Evolutionary conservation across 1,139 yeast species (phyloP).

Genomic region (Yamadazyma diospyri): DNA sequence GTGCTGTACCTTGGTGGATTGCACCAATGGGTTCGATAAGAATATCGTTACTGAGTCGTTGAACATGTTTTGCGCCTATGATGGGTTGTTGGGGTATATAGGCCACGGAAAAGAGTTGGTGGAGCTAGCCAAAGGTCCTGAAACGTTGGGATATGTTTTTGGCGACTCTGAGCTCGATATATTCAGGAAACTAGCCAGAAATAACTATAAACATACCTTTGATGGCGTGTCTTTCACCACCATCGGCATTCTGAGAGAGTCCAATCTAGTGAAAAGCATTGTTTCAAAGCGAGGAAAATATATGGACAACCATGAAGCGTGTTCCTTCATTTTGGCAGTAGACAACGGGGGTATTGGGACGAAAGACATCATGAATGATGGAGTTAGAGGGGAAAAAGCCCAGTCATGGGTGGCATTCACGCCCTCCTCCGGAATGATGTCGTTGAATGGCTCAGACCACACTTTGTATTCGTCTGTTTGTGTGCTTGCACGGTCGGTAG

Average conservation of each 20-base stretch:
- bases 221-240: not conserved
- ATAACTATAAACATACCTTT: not conserved
- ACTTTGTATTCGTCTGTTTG: conserved; percentile 9
- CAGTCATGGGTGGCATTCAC: conserved; percentile 8
- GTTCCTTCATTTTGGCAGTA: conserved; percentile 7
- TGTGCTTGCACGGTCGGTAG: conserved; percentile 5
- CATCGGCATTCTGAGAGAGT: conserved; percentile 1
- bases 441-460: conserved; percentile 8
- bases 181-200: not conserved
- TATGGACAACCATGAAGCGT: not conserved
- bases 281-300: conserved; percentile 5
- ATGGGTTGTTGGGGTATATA: conserved; percentile 13
- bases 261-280: conserved; percentile 7
- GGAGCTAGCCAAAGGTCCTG: conserved; percentile 5
- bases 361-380: not conserved
- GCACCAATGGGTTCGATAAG: conserved; percentile 13
- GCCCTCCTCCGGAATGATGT: conserved; percentile 11
- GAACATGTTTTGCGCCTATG: conserved; percentile 15
- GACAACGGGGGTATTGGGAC: conserved; percentile 5
- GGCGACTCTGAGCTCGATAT: not conserved
- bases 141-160: not conserved
- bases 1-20: conserved; percentile 13
- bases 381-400: too few species aligned
- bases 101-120: conserved; percentile 11
- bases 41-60: conserved; percentile 11